These are phyloP conservation scores for Phyllachora maydis DNA, from an alignment of 2,329 filamentous ascomycete genomes.

Conservation along the genomic window DNA sequence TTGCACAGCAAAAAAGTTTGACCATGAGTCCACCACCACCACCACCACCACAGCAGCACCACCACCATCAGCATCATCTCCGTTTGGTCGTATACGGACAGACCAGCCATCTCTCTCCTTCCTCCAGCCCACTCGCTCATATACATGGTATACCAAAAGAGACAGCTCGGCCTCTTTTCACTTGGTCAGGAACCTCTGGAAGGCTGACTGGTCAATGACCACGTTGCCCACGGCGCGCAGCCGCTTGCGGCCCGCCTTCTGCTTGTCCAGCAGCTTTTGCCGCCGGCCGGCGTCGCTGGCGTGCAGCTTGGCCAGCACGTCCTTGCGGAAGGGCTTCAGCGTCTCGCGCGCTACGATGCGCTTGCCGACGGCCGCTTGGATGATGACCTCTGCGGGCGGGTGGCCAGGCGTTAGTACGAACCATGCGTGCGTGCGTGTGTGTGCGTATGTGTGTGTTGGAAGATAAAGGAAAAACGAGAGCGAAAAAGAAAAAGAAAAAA, in stretches of 20 bases:
- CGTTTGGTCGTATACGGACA: too few species aligned
- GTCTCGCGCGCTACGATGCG: constrained; percentile 80
- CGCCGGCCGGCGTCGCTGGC: constrained; percentile 70
- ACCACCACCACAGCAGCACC: too few species aligned
- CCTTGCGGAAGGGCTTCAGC: constrained; percentile 90
- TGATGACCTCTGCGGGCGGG: constrained; percentile 48
- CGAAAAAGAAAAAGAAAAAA: neutral
- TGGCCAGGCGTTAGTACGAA: constrained; percentile 2
- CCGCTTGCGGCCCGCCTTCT: constrained; percentile 87
- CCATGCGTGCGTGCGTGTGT: too few species aligned
- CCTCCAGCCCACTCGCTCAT: too few species aligned
- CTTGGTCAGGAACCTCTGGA: constrained; percentile 83
- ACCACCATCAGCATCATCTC: too few species aligned
- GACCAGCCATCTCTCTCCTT: too few species aligned
- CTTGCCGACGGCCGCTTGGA: constrained; percentile 72
- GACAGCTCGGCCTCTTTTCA: too few species aligned
- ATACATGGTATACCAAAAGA: too few species aligned
- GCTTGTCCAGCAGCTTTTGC: constrained; percentile 80
- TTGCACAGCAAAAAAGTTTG: too few species aligned
- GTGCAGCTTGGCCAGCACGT: constrained; percentile 83
- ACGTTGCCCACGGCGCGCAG: constrained; percentile 74
- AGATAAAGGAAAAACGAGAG: neutral
- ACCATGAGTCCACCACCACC: too few species aligned
- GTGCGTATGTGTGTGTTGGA: too few species aligned
- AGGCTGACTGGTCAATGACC: constrained; percentile 87